Base-by-base conservation (phyloP, 208 protist genomes). In the Wallacemonas rigidus region DNA sequence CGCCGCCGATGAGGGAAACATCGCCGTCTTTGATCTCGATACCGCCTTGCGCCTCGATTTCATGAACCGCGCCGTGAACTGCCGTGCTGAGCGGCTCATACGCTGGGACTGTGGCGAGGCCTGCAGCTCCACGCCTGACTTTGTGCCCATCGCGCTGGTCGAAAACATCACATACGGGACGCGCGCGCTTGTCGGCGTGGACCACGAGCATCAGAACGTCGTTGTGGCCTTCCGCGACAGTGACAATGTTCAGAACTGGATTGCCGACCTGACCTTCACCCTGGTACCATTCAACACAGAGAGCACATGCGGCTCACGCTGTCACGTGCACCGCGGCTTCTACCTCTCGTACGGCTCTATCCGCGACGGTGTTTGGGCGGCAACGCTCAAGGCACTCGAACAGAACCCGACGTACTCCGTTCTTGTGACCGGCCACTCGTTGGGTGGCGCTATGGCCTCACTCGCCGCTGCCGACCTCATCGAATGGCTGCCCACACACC, bases 341-440 rank as follows among this genome's bases (percentile, higher is more conserved):
- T 54, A 75, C 38, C 14, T 44, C 4, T 35, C 56, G 35, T 91
- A 82, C 74, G 15, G 63, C 39, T 76, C 72, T 8, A 12, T 91
- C 36, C 44, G 56, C 40, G 38, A 6, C 4, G 7, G 50, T 7
- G n/a, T 85, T 26, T 44, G 44, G 40, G 9, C 12, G 5, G 72
- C 61, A 0, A 62, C 85, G n/a, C 8, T 56, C 15, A 4, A 12
- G 36, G 70, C 78, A 8, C 56, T 78, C 35, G 43, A 1, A n/a
- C 15, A 43, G 35, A 54, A 83, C 63, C 76, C 76, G 6, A 61
- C 7, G 3, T 71, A 69, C 57, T 11, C 54, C n/a, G 17, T 89
- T 3, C 53, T 87, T 26, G 71, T 87, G 17, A 85, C 81, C 6
- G 86, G 86, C 15, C 86, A 91, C 81, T 86, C 80, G 14, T 65